Base-by-base conservation (phyloP, 2,329 filamentous ascomycete species). In the Clonostachys rosea region DNA sequence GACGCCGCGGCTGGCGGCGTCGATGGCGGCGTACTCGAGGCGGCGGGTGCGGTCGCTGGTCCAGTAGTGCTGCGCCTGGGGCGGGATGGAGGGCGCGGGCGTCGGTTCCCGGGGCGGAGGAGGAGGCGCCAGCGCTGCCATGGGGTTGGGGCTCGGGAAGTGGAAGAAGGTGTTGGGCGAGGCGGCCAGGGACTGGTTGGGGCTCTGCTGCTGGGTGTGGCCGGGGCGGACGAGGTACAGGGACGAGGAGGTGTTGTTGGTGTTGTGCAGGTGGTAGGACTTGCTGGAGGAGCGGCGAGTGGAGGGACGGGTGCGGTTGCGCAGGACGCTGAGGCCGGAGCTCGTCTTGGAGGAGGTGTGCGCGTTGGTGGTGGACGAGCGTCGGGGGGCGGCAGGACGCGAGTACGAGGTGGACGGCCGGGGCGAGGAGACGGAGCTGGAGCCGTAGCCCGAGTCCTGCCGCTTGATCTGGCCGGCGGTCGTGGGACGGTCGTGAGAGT, bases 1-100 rank as follows among this genome's bases (percentile, higher is more conserved):
- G 33, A 86, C 69, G 5, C 82, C 82, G 2, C 72, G 70, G 35
- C 73, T 76, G 3, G 81, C 80, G 0, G 81, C 80, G 44, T 86
- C 82, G 39, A 86, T 86, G 47, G 82, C 82, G 0, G 81, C 82
- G 54, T 86, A 86, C 65, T 86, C 82, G 5, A 84, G 69, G 11
- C 80, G 71, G 5, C 82, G 73, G 0, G 81, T 84, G 46, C 71
- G 71, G 57, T 84, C 79, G 56, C 79, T 84, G 2, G 81, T 85
- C 82, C 82, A 86, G 64, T 85, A 86, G 57, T 84, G 79, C 2
- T 78, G 79, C 4, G 82, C 84, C 53, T 76, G 73, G 5, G 78
- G 81, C 3, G 70, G 68, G 4, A 48, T 36, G 18, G 45, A 11
- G 34, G 20, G 69, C 63, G 34, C 68, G 66, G 3, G 62, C 48